Evolutionary conservation across 73 alveolate species (phyloP).

Genomic region (Paramecium tetraurelia): DNA sequence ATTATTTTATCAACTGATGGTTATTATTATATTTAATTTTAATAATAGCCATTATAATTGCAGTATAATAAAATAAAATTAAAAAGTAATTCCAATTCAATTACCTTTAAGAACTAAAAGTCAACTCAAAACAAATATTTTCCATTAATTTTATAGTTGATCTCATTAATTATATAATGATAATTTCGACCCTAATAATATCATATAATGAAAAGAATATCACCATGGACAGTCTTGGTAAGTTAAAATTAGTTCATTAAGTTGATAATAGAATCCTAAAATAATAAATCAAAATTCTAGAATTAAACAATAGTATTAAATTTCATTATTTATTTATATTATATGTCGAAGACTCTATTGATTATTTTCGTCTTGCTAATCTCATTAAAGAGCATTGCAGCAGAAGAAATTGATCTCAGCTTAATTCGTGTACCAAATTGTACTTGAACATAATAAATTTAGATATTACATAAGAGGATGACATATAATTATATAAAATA

Average conservation of each 20-base stretch:
- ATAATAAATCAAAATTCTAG: not conserved
- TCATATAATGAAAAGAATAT: too few relatives aligned
- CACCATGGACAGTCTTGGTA: not conserved
- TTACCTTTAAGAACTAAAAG: not conserved
- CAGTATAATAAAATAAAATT: too few relatives aligned
- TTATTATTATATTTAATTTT: not conserved
- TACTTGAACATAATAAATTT: not conserved
- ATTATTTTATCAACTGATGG: not conserved
- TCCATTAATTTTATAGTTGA: not conserved
- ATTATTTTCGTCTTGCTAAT: not conserved
- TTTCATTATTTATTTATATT: not conserved
- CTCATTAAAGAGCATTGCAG: not conserved
- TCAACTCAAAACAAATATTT: not conserved
- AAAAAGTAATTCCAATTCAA: not conserved
- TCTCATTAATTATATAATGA: not conserved
- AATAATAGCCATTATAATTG: not conserved
- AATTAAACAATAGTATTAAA: too few relatives aligned
- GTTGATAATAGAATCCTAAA: not conserved
- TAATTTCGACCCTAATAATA: too few relatives aligned
- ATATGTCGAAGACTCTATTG: not conserved
- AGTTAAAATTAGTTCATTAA: too few relatives aligned
- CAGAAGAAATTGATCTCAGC: not conserved
- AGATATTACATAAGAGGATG: not conserved
- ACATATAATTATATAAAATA: not conserved
- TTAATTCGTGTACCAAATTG: not conserved